Conservation (phyloP, 2,329 filamentous ascomycete species). For the Microcera coccophila region DNA sequence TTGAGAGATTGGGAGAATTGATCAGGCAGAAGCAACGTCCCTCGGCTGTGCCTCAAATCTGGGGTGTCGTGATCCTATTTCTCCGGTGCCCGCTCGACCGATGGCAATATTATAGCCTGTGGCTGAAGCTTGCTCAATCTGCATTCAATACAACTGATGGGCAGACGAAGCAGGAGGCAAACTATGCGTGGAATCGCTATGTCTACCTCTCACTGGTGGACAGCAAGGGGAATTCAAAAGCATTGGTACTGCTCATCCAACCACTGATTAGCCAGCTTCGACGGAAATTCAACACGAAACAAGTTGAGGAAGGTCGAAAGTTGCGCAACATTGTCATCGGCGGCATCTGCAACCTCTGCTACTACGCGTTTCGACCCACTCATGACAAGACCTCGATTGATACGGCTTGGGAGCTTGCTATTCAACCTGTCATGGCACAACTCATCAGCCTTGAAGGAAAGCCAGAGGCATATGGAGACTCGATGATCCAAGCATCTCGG, state of each 20-base stretch:
- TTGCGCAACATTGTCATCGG: conserved; percentile 57
- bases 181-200: conserved; percentile 81
- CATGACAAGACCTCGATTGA: conserved; percentile 65
- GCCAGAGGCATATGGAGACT: conserved; percentile 44
- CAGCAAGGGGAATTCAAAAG: conserved; percentile 47
- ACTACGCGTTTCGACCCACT: conserved; percentile 75
- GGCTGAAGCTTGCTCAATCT: conserved; percentile 73
- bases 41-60: conserved; percentile 75
- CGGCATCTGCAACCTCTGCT: conserved; percentile 75
- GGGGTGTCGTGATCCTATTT: conserved; percentile 78
- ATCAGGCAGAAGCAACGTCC: conserved; percentile 51
- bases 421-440: conserved; percentile 60
- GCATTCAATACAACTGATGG: conserved; percentile 79
- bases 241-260: conserved; percentile 50
- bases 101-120: conserved; percentile 72
- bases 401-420: conserved; percentile 71
- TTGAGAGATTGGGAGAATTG: conserved; percentile 64
- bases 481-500: conserved; percentile 56
- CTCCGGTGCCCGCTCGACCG: conserved; percentile 61
- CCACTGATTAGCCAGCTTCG: conserved; percentile 67
- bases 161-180: conserved; percentile 69
- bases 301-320: conserved; percentile 46
- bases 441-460: conserved; percentile 44
- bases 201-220: conserved; percentile 69
- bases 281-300: conserved; percentile 56